Evolutionary conservation across 2,329 filamentous ascomycete species (phyloP), one percentile per base, ranked within the genome.

Genomic region (Trichoderma koningiopsis): DNA sequence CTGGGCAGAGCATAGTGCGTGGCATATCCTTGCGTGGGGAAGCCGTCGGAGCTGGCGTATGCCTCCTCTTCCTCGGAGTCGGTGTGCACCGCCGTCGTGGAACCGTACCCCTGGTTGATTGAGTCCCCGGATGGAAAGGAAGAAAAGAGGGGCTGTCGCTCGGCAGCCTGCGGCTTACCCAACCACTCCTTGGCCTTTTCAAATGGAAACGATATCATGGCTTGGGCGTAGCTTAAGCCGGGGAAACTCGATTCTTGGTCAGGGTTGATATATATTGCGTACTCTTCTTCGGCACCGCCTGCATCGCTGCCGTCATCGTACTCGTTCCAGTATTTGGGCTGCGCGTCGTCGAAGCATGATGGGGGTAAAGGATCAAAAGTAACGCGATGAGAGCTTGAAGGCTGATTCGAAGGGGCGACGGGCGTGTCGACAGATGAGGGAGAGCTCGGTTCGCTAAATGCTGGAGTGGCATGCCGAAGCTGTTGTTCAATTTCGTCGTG

Each of bases 241-340:
- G 90, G 88, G 67, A 92, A 91, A 40, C 81, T 81, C 22, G 80
- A 75, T 11, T 85, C 82, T 1, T 87, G 87, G 73, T 92, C 86
- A 0, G 92, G 92, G 75, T 94, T 86, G 70, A 95, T 83, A 74
- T 92, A 93, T 73, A 96, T 89, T 56, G 88, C 85, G 77, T 93
- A 96, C 35, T 85, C 86, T 43, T 87, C 85, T 55, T 88, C 85
- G 16, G 84, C 81, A 3, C 85, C 88, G 61, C 84, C 86, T 2
- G 80, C 82, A 67, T 94, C 91, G 76, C 92, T 93, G 10, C 91
- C 92, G 76, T 94, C 82, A 73, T 96, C 93, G 78, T 95, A 96
- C 78, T 96, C 93, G 78, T 92, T 95, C 92, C 93, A 96, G 76
- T 95, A 96, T 57, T 83, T 82, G 19, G 80, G 74, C 62, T 77